Conservation (phyloP, 2,329 filamentous ascomycete species). For the Monilinia vaccinii-corymbosi region DNA sequence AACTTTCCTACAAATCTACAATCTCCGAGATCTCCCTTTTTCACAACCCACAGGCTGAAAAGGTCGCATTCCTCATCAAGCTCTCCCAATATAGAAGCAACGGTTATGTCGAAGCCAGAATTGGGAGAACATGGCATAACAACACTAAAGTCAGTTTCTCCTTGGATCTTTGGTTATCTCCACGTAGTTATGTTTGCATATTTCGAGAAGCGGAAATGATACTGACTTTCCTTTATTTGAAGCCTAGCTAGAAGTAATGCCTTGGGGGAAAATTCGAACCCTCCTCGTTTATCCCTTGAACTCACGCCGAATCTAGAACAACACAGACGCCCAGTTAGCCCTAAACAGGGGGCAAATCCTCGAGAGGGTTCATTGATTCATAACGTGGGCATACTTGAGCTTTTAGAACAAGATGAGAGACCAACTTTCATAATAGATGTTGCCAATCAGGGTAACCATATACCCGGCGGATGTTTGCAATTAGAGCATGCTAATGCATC, state of each 20-base stretch:
- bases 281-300: constrained; percentile 30
- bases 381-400: constrained; percentile 58
- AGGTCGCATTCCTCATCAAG: constrained; percentile 37
- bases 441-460: constrained; percentile 45
- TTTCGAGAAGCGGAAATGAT: not conserved
- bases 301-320: not conserved
- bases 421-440: constrained; percentile 71
- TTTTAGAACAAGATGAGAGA: constrained; percentile 67
- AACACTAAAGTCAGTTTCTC: constrained; percentile 44
- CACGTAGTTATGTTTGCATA: not conserved
- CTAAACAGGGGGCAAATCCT: constrained; percentile 29
- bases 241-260: constrained; percentile 4
- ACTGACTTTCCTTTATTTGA: not conserved
- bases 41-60: constrained; percentile 40
- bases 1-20: constrained; percentile 5
- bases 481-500: constrained; percentile 62
- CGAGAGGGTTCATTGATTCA: constrained; percentile 46
- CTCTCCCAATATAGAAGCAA: constrained; percentile 14
- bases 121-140: constrained; percentile 33
- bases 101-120: constrained; percentile 7
- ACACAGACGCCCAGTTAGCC: not conserved
- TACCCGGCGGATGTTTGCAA: constrained; percentile 42
- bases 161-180: not conserved
- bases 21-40: constrained; percentile 39
- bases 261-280: constrained; percentile 40